Percentiles rank a stretch among this genome's conserved stretches.
These are phyloP conservation scores for Aureobasidium vineae DNA, from an alignment of 2,329 filamentous ascomycete species.

Conservation along the genomic window DNA sequence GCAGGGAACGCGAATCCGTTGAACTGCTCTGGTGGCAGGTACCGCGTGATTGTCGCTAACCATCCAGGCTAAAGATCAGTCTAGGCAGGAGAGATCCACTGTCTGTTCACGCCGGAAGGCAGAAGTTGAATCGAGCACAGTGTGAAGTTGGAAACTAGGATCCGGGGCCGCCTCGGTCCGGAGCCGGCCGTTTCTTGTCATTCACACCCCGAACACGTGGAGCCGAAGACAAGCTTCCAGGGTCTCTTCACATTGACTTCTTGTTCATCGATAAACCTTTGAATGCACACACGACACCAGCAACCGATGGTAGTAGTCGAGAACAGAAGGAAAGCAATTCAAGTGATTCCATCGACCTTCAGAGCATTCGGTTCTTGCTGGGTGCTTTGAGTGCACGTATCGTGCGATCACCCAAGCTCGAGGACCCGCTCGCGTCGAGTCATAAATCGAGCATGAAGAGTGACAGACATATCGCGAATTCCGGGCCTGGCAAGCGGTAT, in stretches of 20 bases:
- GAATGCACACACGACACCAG: neutral
- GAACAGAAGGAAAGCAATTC: neutral
- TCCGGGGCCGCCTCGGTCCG: too few species aligned
- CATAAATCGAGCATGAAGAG: neutral
- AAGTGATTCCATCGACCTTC: neutral
- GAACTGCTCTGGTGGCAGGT: too few species aligned
- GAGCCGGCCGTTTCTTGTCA: too few species aligned
- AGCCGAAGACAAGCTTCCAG: neutral
- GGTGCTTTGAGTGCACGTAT: neutral
- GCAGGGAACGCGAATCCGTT: too few species aligned
- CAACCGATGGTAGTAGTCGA: too few species aligned
- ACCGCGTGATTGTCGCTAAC: too few species aligned
- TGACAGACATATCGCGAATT: neutral
- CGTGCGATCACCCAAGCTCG: neutral
- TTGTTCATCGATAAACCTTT: neutral
- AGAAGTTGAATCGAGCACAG: too few species aligned
- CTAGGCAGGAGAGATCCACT: too few species aligned
- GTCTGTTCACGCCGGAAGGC: too few species aligned
- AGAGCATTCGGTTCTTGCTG: neutral
- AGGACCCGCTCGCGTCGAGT: neutral
- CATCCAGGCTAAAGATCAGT: too few species aligned
- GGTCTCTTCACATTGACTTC: neutral
- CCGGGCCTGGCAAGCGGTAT: neutral
- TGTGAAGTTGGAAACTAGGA: too few species aligned
- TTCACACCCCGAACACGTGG: too few species aligned